Base-by-base conservation (phyloP, 2,329 filamentous ascomycete species). In the Cephalotrichum gorgonifer region DNA sequence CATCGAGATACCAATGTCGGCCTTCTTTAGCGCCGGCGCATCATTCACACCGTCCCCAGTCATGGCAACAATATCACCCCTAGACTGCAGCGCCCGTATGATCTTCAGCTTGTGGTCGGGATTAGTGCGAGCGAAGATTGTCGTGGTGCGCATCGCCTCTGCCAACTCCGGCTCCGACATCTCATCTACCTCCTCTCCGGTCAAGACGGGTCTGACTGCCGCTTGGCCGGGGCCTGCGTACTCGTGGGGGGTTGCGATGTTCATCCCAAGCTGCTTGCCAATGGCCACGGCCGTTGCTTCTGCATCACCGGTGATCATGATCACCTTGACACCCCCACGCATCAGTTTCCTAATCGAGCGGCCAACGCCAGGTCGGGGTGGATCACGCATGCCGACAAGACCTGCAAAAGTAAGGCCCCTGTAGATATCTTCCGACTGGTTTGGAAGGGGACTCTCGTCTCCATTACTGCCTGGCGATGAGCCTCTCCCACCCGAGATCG, bases 41-140 rank as follows among this genome's bases (percentile, higher is more conserved):
- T 98, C 93, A 57, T 98, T 98, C 52, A 98, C 94, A 44, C 93
- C 93, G 58, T 98, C 93, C 6, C 93, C 93, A 12, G 93, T 98
- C 93, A 98, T 98, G 51, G 93, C 94, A 43, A 98, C 93, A 48
- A 98, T 94, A 64, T 97, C 90, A 27, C 91, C 91, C 33, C 91
- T 85, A 50, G 86, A 81, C 66, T 98, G 93, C 25, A 98, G 78
- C 0, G 93, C 93, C 49, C 80, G 77, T 53, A 98, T 86, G 59
- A 98, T 98, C 67, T 95, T 97, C 72, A 98, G 80, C 69, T 98
- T 98, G 70, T 98, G 93, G 54, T 98, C 93, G 0, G 93, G 93
- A 54, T 88, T 95, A 2, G 93, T 97, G 48, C 94, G 84, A 17
- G 93, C 94, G 62, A 98, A 98, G 50, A 98, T 93, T 1, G 88